phyloP scores from a whole-genome alignment of 768 basidiomycete genomes.

The Kwoniella bestiolae region DNA sequence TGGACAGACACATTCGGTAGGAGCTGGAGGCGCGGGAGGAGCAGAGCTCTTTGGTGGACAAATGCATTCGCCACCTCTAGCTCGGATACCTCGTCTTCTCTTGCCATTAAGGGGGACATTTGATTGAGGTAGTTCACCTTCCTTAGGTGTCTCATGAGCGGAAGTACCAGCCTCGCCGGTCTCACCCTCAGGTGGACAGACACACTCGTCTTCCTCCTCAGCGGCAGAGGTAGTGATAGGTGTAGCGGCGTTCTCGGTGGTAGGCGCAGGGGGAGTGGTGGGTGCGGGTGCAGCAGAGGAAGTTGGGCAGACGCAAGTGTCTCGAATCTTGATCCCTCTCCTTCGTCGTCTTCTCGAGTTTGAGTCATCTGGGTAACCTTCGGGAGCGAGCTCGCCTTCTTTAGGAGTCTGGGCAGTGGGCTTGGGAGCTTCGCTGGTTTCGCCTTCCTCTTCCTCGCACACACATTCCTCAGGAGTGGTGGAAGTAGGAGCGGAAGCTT shows the following conservation, averaged over 20 bases:
- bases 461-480: constrained; percentile 12
- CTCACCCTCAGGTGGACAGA: not conserved
- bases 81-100: not conserved
- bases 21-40: not conserved
- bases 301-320: not conserved
- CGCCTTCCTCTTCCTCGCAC: constrained; percentile 3
- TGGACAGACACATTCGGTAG: constrained; percentile 1
- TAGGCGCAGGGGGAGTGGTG: not conserved
- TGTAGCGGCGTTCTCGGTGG: not conserved
- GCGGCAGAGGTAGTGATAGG: constrained; percentile 6
- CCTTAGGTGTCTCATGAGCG: not conserved
- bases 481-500: constrained; percentile 7
- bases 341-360: not conserved
- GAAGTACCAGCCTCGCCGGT: constrained; percentile 6
- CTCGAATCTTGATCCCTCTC: constrained; percentile 3
- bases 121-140: not conserved
- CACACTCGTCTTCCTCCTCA: constrained; percentile 17
- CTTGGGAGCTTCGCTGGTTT: constrained; percentile 8
- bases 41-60: constrained; percentile 3
- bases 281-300: constrained; percentile 2
- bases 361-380: not conserved
- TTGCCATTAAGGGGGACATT: not conserved
- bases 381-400: not conserved
- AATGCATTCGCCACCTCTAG: constrained; percentile 6
- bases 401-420: not conserved